phyloP scores from a whole-genome alignment of 495 filamentous ascomycete genomes.

The Aspergillus egyptiacus region DNA sequence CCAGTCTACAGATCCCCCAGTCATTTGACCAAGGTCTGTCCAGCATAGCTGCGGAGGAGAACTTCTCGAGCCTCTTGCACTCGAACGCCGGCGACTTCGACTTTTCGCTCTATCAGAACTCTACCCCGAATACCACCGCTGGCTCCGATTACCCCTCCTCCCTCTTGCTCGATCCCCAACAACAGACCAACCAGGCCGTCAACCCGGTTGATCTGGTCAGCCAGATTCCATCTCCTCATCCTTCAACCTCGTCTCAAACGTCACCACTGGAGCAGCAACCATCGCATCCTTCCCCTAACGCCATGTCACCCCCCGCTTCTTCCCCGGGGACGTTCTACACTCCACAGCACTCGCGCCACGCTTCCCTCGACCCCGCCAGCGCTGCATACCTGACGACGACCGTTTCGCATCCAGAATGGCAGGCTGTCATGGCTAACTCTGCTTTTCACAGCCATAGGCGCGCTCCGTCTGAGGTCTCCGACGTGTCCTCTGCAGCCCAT shows the following conservation, averaged over 20 bases:
- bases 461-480: conserved; percentile 85
- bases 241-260: conserved; percentile 64
- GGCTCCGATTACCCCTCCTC: conserved; percentile 35
- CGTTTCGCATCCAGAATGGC: conserved; percentile 52
- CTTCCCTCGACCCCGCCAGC: conserved; percentile 74
- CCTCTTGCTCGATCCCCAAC: conserved; percentile 42
- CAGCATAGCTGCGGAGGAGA: conserved; percentile 25
- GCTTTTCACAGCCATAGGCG: conserved; percentile 72
- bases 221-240: conserved; percentile 65
- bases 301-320: conserved; percentile 49
- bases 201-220: conserved; percentile 63
- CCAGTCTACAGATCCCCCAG: conserved; percentile 33
- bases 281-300: conserved; percentile 41
- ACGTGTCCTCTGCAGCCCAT: conserved; percentile 73
- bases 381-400: conserved; percentile 61
- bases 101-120: conserved; percentile 36
- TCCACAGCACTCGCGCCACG: conserved; percentile 65
- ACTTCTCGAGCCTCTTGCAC: conserved; percentile 37
- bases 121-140: conserved; percentile 28
- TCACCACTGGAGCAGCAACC: conserved; percentile 54
- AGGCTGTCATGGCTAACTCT: conserved; percentile 52
- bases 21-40: conserved; percentile 34
- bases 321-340: conserved; percentile 50
- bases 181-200: conserved; percentile 43
- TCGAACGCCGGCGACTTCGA: conserved; percentile 34